Base-by-base conservation (phyloP, 2,329 filamentous ascomycete genomes). In the Alternaria arbusti region DNA sequence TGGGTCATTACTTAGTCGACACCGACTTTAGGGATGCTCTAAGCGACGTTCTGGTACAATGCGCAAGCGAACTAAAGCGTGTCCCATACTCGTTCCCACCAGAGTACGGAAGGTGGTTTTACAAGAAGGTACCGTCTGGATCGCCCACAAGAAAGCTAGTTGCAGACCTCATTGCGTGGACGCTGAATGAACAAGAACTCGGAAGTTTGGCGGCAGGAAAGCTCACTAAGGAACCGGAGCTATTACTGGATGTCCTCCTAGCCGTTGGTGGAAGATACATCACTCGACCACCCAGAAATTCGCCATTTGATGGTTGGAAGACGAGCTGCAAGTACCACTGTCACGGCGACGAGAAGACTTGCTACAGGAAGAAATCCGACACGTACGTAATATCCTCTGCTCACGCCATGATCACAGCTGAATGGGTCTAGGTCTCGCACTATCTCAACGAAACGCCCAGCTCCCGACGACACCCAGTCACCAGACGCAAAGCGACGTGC, bases 21-120 rank as follows among this genome's bases (percentile, higher is more conserved):
- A 30, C 11, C 5, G 11, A 30, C 28, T 30, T 30, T 13, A 1
- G 2, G 6, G 28, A 30, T 30, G 28, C 28, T 1, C 11, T 30
- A 1, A 30, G 10, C 13, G 44, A 26, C 22, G 12, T 8, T 4
- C 44, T 47, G 0, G 2, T 47, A 2, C 44, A 25, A 25, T 47
- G 44, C 3, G 2, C 13, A 7, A 15, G 13, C 5, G 44, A 10
- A 13, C 2, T 46, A 23, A 11, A 23, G 7, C 10, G 43, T 13
- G 12, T 1, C 4, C 2, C 9, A 12, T 4, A 1, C 6, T 2
- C n/a, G 4, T 44, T 44, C 12, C 4, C 17, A 5, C 40, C 5
- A 45, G 11, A 1, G 9, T 10, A 10, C 2, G 23, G 13, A n/a
- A n/a, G n/a, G n/a, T n/a, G n/a, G n/a, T n/a, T n/a, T n/a, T n/a